These are phyloP conservation scores for Ustilago trichophora DNA, from an alignment of 1,284 basidiomycete genomes.

Conservation along the genomic window DNA sequence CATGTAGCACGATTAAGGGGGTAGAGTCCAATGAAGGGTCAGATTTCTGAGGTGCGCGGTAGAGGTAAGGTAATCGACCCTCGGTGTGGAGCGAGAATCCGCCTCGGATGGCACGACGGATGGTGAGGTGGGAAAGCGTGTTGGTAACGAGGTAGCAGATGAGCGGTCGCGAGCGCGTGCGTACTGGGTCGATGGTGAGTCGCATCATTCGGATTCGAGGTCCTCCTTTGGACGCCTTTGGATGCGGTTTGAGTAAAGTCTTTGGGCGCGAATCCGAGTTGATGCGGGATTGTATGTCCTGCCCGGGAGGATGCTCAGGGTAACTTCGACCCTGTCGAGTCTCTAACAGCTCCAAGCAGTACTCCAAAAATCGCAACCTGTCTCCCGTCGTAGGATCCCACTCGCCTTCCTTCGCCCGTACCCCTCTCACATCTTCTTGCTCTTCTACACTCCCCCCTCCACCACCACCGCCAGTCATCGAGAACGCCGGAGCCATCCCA, in stretches of 20 bases:
- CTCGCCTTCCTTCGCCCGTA: slow-evolving; percentile 23
- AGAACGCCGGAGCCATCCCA: slow-evolving; percentile 4
- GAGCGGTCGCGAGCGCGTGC: slow-evolving; percentile 47
- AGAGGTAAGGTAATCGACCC: slow-evolving; percentile 56
- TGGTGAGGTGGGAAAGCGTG: slow-evolving; percentile 29
- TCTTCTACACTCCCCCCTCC: slow-evolving; percentile 5
- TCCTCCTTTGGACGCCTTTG: slow-evolving; percentile 2
- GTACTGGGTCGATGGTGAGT: slow-evolving; percentile 63
- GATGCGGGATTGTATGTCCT: too few relatives aligned
- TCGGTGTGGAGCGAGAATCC: slow-evolving; percentile 38
- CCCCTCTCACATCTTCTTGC: slow-evolving; percentile 38
- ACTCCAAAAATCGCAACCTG: slow-evolving; percentile 52
- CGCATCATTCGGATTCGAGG: slow-evolving; percentile 54
- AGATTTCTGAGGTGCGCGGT: slow-evolving; percentile 32
- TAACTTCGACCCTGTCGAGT: slow-evolving; percentile 57
- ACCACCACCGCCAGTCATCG: neutral
- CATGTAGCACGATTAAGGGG: slow-evolving; percentile 58
- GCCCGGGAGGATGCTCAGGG: slow-evolving; percentile 23
- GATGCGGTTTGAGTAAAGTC: slow-evolving; percentile 6
- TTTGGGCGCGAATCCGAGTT: too few relatives aligned
- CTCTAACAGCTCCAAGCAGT: slow-evolving; percentile 57
- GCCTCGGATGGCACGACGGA: slow-evolving; percentile 21
- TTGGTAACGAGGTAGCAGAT: slow-evolving; percentile 32
- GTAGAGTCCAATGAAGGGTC: slow-evolving; percentile 15
- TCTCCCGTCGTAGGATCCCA: slow-evolving; percentile 47